Percentiles rank a stretch among this genome's conserved stretches.
These are phyloP conservation scores for Dictyostelium capitatum DNA, from an alignment of 78 protist species.

Conservation along the genomic window DNA sequence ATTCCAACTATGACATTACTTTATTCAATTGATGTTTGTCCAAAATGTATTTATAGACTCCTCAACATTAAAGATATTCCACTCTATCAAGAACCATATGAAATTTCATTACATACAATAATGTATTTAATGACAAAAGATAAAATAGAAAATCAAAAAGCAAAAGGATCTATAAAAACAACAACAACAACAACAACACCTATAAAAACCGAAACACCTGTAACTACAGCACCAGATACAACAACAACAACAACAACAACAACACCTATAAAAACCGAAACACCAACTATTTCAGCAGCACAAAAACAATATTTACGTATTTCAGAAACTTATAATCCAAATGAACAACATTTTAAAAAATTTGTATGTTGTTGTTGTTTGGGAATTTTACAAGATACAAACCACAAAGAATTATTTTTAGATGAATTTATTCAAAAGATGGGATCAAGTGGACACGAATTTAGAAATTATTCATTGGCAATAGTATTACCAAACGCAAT, in stretches of 20 bases:
- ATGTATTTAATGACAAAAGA: not conserved
- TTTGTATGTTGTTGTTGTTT: conserved; percentile 45
- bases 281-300: too few relatives aligned
- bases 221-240: not conserved
- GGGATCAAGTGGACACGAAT: conserved; percentile 34
- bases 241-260: too few relatives aligned
- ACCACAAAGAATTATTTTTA: not conserved
- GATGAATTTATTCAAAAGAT: conserved; percentile 30
- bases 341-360: not conserved
- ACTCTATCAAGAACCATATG: conserved; percentile 1
- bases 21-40: not conserved
- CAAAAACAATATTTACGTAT: too few relatives aligned
- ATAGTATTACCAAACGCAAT: conserved; percentile 32
- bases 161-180: not conserved
- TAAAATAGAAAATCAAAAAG: not conserved
- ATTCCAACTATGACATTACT: not conserved
- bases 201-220: not conserved
- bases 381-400: conserved; percentile 63
- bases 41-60: conserved; percentile 29
- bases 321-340: not conserved
- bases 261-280: too few relatives aligned
- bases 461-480: conserved; percentile 52
- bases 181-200: not conserved
- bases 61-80: not conserved
- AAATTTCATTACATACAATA: not conserved